Conservation (phyloP, 495 filamentous ascomycete species). For the Penicillium lividum region DNA sequence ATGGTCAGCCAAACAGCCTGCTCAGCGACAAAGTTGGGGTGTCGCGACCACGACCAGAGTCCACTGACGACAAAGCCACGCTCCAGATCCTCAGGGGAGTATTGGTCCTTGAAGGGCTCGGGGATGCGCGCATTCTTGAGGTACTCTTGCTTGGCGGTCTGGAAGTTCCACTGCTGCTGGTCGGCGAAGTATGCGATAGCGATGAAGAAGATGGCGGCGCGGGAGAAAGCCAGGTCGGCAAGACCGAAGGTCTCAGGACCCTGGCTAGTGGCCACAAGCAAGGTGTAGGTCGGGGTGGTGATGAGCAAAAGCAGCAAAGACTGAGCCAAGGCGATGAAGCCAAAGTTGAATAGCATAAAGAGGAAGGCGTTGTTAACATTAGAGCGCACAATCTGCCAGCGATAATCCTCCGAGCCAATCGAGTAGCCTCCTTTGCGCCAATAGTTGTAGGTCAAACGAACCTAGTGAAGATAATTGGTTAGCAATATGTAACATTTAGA, state of each 20-base stretch:
- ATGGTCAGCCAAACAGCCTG: conserved; percentile 86
- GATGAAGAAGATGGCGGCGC: conserved; percentile 67
- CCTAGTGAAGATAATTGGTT: conserved; percentile 36
- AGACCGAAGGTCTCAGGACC: conserved; percentile 45
- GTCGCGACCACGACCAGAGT: conserved; percentile 81
- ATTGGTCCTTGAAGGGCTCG: conserved; percentile 40
- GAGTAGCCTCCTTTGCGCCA: conserved; percentile 93
- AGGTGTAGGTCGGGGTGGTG: conserved; percentile 78
- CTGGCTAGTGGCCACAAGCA: conserved; percentile 60
- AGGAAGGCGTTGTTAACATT: conserved; percentile 52
- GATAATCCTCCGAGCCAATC: conserved; percentile 89
- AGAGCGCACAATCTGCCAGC: conserved; percentile 66
- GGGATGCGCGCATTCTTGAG: conserved; percentile 69
- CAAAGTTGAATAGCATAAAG: conserved; percentile 82
- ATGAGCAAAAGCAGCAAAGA: conserved; percentile 67
- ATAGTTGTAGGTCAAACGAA: conserved; percentile 92
- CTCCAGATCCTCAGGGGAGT: conserved; percentile 73
- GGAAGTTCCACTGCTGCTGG: conserved; percentile 92
- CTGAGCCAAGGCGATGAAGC: conserved; percentile 86
- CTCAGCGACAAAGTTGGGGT: conserved; percentile 94
- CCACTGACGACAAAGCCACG: conserved; percentile 87
- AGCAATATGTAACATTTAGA: conserved; percentile 4
- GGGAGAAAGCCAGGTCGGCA: conserved; percentile 68
- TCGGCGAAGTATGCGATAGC: conserved; percentile 81
- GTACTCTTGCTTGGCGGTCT: conserved; percentile 77